phyloP scores from a whole-genome alignment of 306 rosid genomes.

The Abrus precatorius region DNA sequence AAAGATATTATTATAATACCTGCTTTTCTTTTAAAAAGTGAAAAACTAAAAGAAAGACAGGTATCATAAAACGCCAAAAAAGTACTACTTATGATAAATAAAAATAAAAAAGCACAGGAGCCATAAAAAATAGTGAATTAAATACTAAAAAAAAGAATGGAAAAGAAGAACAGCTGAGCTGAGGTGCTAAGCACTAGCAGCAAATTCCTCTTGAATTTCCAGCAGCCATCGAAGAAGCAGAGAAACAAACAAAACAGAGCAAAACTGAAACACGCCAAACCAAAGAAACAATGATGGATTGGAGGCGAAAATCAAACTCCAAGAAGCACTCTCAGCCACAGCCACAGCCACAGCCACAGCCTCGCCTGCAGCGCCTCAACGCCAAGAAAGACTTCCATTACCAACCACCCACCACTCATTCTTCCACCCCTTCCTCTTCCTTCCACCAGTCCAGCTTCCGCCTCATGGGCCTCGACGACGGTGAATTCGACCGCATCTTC shows the following conservation, averaged over 20 bases:
- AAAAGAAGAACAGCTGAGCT: not conserved
- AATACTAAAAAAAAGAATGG: not conserved
- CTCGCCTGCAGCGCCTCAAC: constrained; percentile 64
- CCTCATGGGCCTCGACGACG: constrained; percentile 61
- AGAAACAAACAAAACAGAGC: not conserved
- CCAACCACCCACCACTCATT: constrained; percentile 40
- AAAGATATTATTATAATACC: no score
- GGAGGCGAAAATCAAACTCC: constrained; percentile 39
- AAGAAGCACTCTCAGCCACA: not conserved
- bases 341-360: not conserved
- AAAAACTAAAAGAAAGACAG: not conserved
- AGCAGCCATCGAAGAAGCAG: not conserved
- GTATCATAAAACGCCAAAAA: not conserved
- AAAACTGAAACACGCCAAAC: not conserved
- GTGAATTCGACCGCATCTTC: constrained; percentile 68
- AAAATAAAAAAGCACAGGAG: not conserved
- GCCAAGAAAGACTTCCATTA: constrained; percentile 60
- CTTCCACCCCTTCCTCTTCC: not conserved
- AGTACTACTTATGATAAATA: not conserved
- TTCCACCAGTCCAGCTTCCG: constrained; percentile 56
- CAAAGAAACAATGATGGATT: constrained; percentile 57
- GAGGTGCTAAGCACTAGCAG: not conserved
- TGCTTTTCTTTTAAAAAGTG: not conserved
- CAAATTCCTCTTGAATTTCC: not conserved
- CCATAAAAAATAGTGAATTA: not conserved